A percentile compares a stretch with the other conserved stretches of the same genome.
These are phyloP conservation scores for Boechera divaricarpa DNA, from an alignment of 345 rosid genomes.

Conservation along the genomic window DNA sequence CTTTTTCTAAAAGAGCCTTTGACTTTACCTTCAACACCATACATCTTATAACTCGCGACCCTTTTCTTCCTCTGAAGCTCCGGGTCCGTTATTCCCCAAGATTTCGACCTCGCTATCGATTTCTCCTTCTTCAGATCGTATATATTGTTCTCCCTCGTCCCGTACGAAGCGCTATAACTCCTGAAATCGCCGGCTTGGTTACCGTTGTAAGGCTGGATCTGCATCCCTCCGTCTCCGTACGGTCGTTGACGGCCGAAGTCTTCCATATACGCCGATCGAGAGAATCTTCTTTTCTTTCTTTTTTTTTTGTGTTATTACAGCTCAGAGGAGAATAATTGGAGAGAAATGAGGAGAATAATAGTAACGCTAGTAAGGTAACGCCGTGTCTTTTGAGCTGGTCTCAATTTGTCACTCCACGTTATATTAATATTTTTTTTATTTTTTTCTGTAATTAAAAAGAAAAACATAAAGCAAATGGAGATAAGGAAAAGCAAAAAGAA, in stretches of 20 bases:
- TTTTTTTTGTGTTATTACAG: not conserved
- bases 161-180: constrained; percentile 67
- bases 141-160: constrained; percentile 47
- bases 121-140: constrained; percentile 61
- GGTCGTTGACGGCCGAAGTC: constrained; percentile 65
- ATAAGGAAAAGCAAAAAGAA: not conserved
- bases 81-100: constrained; percentile 72
- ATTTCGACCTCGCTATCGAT: constrained; percentile 57
- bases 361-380: constrained; percentile 1
- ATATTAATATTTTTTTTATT: not conserved
- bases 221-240: constrained; percentile 58
- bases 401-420: constrained; percentile 20
- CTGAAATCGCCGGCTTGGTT: constrained; percentile 56
- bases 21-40: constrained; percentile 81
- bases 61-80: constrained; percentile 95
- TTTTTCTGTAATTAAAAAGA: not conserved
- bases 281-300: not conserved
- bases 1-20: constrained; percentile 88
- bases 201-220: constrained; percentile 62
- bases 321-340: constrained; percentile 43
- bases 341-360: constrained; percentile 26
- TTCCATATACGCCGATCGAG: constrained; percentile 58
- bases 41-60: constrained; percentile 92
- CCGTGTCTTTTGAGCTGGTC: constrained; percentile 47
- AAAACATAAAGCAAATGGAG: not conserved